These are phyloP conservation scores for Pichia cephalocereana DNA, from an alignment of 805 yeast genomes.

Conservation along the genomic window DNA sequence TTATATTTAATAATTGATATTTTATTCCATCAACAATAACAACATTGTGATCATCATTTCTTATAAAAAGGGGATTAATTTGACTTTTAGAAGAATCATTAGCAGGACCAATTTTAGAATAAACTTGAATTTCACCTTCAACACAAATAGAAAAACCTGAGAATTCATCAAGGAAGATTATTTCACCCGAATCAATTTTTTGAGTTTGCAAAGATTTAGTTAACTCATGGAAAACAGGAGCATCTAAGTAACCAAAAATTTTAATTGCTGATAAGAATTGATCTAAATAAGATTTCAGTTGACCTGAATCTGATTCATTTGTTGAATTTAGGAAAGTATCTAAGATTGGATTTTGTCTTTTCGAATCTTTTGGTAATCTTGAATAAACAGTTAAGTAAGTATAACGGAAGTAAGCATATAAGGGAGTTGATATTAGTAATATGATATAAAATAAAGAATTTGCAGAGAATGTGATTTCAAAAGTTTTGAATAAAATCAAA, in stretches of 20 bases:
- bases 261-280: constrained; percentile 87
- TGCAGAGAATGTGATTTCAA: constrained; percentile 44
- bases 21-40: constrained; percentile 45
- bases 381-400: constrained; percentile 57
- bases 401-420: constrained; percentile 49
- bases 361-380: constrained; percentile 37
- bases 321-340: constrained; percentile 36
- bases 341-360: constrained; percentile 34
- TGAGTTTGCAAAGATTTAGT: constrained; percentile 89
- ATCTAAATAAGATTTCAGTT: constrained; percentile 62
- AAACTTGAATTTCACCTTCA: constrained; percentile 82
- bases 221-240: constrained; percentile 84
- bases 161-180: constrained; percentile 52
- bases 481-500: constrained; percentile 32
- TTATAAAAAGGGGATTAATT: constrained; percentile 15
- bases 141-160: constrained; percentile 88
- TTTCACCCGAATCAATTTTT: constrained; percentile 67
- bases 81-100: constrained; percentile 11
- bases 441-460: constrained; percentile 34
- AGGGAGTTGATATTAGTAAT: constrained; percentile 23
- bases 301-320: constrained; percentile 29
- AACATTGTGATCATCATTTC: constrained; percentile 30
- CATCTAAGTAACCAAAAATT: constrained; percentile 87
- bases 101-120: constrained; percentile 39
- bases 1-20: constrained; percentile 70